Percentiles rank a stretch among this genome's conserved stretches.
phyloP scores from a whole-genome alignment of 371 early-diverging fungal species.

The Mortierella sp. region DNA sequence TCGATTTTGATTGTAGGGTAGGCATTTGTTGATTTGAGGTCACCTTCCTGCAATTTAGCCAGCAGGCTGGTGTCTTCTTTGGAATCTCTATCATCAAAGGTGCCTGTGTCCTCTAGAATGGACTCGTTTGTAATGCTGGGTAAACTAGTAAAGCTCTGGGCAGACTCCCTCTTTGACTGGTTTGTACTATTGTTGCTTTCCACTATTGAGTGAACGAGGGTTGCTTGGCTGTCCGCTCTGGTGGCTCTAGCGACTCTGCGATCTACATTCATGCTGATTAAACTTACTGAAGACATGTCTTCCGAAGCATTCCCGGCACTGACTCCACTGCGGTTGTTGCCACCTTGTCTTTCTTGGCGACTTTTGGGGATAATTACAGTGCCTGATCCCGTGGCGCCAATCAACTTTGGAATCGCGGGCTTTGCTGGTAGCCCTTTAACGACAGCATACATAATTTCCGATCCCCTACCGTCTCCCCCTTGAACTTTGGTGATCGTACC shows the following conservation, averaged over 20 bases:
- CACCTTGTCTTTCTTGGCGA: neutral
- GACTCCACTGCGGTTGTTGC: neutral
- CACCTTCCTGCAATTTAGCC: neutral
- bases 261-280: neutral
- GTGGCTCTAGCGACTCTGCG: neutral
- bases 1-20: neutral
- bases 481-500: neutral
- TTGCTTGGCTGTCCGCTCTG: constrained; percentile 14
- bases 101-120: constrained; percentile 15
- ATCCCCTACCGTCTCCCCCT: constrained; percentile 14
- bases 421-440: constrained; percentile 45
- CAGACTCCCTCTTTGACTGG: constrained; percentile 20
- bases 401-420: constrained; percentile 39
- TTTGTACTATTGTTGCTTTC: neutral
- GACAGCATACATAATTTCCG: constrained; percentile 54
- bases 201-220: constrained; percentile 7
- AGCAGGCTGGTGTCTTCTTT: constrained; percentile 27
- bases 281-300: neutral
- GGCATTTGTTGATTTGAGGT: neutral
- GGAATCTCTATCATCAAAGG: constrained; percentile 28
- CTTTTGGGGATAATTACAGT: constrained; percentile 26
- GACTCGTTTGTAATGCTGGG: constrained; percentile 14
- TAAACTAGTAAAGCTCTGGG: constrained; percentile 25
- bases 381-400: constrained; percentile 50
- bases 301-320: neutral